Percentiles rank a stretch among this genome's conserved stretches.
phyloP scores from a whole-genome alignment of 2,329 filamentous ascomycete genomes.

The Talaromyces sp. region DNA sequence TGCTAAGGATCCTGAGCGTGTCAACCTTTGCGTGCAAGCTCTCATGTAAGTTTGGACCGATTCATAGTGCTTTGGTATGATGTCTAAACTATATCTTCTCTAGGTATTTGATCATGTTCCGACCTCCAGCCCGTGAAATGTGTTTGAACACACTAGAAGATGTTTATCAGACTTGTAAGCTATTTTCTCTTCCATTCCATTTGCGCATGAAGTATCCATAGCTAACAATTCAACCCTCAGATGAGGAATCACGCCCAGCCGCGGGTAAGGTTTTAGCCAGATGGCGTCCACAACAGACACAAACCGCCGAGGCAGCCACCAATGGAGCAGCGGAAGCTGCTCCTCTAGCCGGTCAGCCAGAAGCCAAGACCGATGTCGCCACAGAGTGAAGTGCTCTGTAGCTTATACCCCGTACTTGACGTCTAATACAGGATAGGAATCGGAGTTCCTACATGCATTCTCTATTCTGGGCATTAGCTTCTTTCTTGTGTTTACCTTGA shows the following conservation, averaged over 20 bases:
- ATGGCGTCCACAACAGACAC: constrained; percentile 55
- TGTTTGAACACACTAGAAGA: constrained; percentile 62
- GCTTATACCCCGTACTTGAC: background rate
- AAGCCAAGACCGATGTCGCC: constrained; percentile 8
- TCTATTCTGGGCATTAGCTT: background rate
- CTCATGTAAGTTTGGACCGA: constrained; percentile 51
- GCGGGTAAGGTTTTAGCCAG: constrained; percentile 58
- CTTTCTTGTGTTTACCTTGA: background rate
- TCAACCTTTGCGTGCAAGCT: constrained; percentile 60
- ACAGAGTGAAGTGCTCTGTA: constrained; percentile 2
- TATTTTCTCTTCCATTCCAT: background rate
- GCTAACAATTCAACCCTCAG: constrained; percentile 26
- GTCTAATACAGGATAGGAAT: background rate
- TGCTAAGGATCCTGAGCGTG: constrained; percentile 65
- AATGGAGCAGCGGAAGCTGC: constrained; percentile 10
- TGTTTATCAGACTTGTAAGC: constrained; percentile 59
- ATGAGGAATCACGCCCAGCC: constrained; percentile 51
- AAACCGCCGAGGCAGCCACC: constrained; percentile 17
- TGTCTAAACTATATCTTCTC: constrained; percentile 13
- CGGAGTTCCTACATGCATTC: background rate
- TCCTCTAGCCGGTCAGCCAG: constrained; percentile 10
- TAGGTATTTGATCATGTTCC: constrained; percentile 60
- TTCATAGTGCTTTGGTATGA: background rate
- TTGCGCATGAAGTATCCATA: too few relatives aligned
- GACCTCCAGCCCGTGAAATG: constrained; percentile 61